Base-by-base conservation (phyloP, 305 asterid genomes). In the Striga hermonthica region DNA sequence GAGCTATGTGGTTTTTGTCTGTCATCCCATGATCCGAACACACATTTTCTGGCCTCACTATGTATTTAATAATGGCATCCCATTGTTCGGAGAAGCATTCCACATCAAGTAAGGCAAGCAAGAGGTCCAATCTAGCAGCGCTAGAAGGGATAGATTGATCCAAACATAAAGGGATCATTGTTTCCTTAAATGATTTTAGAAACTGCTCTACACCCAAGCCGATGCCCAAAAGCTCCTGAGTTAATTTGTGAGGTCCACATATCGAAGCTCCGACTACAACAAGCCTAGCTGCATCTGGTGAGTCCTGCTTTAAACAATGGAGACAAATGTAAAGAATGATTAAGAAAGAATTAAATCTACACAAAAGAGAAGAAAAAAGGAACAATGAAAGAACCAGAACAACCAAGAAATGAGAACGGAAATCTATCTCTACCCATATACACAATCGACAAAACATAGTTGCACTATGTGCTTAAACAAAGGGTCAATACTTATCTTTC, bases 91-190 rank as follows among this genome's bases (percentile, higher is more conserved):
- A 22, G 64, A 85, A 88, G 82, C 77, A 83, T 68, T 84, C 90
- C 41, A 77, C 84, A 74, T 78, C 91, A 71, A 94, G 86, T 64
- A 94, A 79, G 28, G 90, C 86, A 11, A 91, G 96, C 87, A 94
- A 79, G 72, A 94, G 84, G 80, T 94, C 99, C 72, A 90, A 70
- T 70, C 91, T 77, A 69, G 80, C 74, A 67, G 82, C 65, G 60
- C 75, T 77, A 39, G 91, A 76, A 72, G 80, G 62, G 59, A 79
- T 72, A 64, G 64, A 72, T 41, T 64, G 64, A 60, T 79, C 78
- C 74, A 94, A 83, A 86, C 97, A 94, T 95, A 88, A 87, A 36
- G 98, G 98, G 53, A 91, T 68, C 62, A 88, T 80, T 62, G 70
- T 58, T 53, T 84, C 88, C 60, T 68, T 80, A 78, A 85, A 94